phyloP scores from a whole-genome alignment of 2,329 filamentous ascomycete species.

The Epichloe bromicola region DNA sequence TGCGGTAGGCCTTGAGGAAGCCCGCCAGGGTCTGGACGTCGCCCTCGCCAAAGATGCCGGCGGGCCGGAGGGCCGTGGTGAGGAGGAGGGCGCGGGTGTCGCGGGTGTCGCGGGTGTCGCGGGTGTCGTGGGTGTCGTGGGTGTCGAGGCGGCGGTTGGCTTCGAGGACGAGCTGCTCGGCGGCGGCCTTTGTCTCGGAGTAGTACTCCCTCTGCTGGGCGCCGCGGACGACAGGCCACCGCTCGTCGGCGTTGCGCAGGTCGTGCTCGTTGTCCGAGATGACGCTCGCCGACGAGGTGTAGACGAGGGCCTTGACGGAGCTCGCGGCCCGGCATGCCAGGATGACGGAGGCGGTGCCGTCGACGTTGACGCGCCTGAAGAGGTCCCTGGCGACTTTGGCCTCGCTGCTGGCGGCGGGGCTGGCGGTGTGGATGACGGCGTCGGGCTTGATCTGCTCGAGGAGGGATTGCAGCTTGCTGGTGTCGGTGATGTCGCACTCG shows the following conservation, averaged over 20 bases:
- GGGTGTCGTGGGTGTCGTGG: conserved; percentile 17
- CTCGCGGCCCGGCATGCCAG: conserved; percentile 48
- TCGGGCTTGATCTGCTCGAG: conserved; percentile 59
- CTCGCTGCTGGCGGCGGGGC: conserved; percentile 45
- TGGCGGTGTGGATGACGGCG: conserved; percentile 85
- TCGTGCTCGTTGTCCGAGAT: conserved; percentile 71
- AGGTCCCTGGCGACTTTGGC: conserved; percentile 43
- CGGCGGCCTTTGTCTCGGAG: conserved; percentile 67
- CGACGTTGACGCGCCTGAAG: conserved; percentile 75
- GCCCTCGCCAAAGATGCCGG: conserved; percentile 83
- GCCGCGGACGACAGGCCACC: conserved; percentile 63
- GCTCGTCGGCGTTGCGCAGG: conserved; percentile 74
- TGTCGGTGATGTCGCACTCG: conserved; percentile 66
- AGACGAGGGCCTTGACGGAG: conserved; percentile 66
- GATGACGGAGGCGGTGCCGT: conserved; percentile 69
- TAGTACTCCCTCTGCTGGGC: conserved; percentile 68
- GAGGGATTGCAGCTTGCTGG: conserved; percentile 43
- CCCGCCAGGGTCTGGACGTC: conserved; percentile 66
- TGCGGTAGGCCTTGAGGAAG: conserved; percentile 57
- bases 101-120: conserved; percentile 22
- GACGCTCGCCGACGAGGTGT: conserved; percentile 81
- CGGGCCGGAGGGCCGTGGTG: conserved; percentile 72
- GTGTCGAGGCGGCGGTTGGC: conserved; percentile 47
- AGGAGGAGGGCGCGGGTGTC: conserved; percentile 38
- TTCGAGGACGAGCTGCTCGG: conserved; percentile 67